These are phyloP conservation scores for Rubia tinctorum DNA, from an alignment of 305 asterid species.

Conservation along the genomic window DNA sequence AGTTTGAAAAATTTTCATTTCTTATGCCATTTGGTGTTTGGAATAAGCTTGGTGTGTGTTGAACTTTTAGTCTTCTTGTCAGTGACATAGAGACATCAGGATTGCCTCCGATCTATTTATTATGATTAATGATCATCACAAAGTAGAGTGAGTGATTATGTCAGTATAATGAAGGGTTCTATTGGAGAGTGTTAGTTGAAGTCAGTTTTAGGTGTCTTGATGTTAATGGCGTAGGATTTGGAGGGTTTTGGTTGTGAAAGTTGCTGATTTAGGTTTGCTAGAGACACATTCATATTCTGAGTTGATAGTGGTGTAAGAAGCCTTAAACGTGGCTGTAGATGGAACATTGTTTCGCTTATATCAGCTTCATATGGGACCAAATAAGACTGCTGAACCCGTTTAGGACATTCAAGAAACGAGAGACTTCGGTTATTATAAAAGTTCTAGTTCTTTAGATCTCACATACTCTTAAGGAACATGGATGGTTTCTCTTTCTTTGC, in stretches of 20 bases:
- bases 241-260: background rate
- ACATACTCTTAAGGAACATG: background rate
- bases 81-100: background rate
- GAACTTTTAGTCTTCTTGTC: background rate
- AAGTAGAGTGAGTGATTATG: background rate
- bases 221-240: background rate
- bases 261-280: background rate
- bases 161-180: background rate
- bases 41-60: background rate
- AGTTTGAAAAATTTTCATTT: background rate
- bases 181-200: background rate
- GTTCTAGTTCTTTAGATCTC: background rate
- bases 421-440: background rate
- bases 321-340: background rate
- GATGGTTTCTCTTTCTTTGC: background rate
- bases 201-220: background rate
- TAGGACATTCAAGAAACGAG: background rate
- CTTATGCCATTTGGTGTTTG: conserved; percentile 1
- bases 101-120: background rate
- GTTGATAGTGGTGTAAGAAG: background rate
- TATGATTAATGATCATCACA: background rate
- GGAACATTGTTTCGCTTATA: background rate
- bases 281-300: background rate
- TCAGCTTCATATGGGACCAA: background rate
- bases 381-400: background rate